Evolutionary conservation across 495 filamentous ascomycete species (phyloP).

Genomic region (Neurospora pannonica): DNA sequence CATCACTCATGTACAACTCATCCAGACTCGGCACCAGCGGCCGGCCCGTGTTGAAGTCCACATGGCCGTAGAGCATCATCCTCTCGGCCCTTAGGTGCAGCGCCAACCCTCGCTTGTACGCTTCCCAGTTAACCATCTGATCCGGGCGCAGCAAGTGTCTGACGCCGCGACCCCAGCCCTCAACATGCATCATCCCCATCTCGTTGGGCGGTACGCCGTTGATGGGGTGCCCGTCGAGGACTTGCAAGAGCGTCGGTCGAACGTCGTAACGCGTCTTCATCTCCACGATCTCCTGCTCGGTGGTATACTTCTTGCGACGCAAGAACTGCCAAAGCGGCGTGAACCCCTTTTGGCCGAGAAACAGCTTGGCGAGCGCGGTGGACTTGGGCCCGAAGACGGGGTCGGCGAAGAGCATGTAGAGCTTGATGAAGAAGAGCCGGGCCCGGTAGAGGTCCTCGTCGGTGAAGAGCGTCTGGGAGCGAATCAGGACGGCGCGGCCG

Average conservation of each 20-base stretch:
- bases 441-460: slow-evolving; percentile 45
- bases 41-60: slow-evolving; percentile 33
- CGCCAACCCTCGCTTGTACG: slow-evolving; percentile 33
- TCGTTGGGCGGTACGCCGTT: slow-evolving; percentile 40
- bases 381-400: slow-evolving; percentile 33
- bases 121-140: slow-evolving; percentile 45
- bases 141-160: slow-evolving; percentile 43
- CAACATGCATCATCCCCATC: slow-evolving; percentile 40
- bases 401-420: slow-evolving; percentile 49
- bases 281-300: slow-evolving; percentile 30
- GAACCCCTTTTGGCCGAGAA: slow-evolving; percentile 51
- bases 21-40: slow-evolving; percentile 27
- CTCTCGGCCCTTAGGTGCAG: slow-evolving; percentile 34
- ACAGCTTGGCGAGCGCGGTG: slow-evolving; percentile 37
- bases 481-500: slow-evolving; percentile 39
- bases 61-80: slow-evolving; percentile 49
- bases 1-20: slow-evolving; percentile 40
- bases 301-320: slow-evolving; percentile 28
- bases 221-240: slow-evolving; percentile 11
- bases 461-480: slow-evolving; percentile 38
- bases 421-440: slow-evolving; percentile 50
- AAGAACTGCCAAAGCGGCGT: slow-evolving; percentile 41
- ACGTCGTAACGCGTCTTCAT: slow-evolving; percentile 37
- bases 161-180: slow-evolving; percentile 38
- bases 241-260: slow-evolving; percentile 1